Conservation (phyloP, 1,284 basidiomycete genomes). For the Moesziomyces globuligerus region DNA sequence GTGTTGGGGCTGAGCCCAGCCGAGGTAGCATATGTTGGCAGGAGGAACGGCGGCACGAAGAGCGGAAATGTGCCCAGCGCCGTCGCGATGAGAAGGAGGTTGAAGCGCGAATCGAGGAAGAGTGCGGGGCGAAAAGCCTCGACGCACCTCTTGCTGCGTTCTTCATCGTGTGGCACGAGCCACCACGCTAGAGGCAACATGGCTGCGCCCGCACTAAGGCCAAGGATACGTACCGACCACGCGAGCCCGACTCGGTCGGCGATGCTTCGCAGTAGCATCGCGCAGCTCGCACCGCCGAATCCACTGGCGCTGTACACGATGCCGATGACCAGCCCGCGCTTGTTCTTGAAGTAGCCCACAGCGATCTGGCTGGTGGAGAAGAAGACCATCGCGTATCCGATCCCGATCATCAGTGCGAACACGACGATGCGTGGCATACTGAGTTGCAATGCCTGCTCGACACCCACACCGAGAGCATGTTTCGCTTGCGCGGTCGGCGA, state of each 20-base stretch:
- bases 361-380: constrained; percentile 45
- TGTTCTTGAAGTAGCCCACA: constrained; percentile 62
- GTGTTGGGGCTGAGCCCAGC: constrained; percentile 54
- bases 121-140: constrained; percentile 43
- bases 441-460: constrained; percentile 13
- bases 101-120: constrained; percentile 62
- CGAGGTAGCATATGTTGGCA: constrained; percentile 65
- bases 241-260: constrained; percentile 49
- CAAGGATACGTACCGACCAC: constrained; percentile 58
- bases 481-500: constrained; percentile 18
- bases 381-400: constrained; percentile 46
- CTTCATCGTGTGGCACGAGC: constrained; percentile 27
- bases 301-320: constrained; percentile 66
- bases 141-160: constrained; percentile 14
- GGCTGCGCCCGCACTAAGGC: constrained; percentile 12
- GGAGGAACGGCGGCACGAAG: constrained; percentile 67
- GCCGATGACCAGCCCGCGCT: constrained; percentile 64
- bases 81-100: constrained; percentile 59
- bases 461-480: constrained; percentile 8
- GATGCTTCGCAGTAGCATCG: constrained; percentile 53
- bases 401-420: constrained; percentile 32
- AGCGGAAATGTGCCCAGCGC: constrained; percentile 66
- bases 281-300: constrained; percentile 64
- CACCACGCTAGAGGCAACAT: constrained; percentile 38
- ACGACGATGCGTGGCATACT: constrained; percentile 21